A percentile compares a stretch with the other conserved stretches of the same genome.
Evolutionary conservation across 768 basidiomycete species (phyloP).

Genomic region (Rhizopogon vinicolor): DNA sequence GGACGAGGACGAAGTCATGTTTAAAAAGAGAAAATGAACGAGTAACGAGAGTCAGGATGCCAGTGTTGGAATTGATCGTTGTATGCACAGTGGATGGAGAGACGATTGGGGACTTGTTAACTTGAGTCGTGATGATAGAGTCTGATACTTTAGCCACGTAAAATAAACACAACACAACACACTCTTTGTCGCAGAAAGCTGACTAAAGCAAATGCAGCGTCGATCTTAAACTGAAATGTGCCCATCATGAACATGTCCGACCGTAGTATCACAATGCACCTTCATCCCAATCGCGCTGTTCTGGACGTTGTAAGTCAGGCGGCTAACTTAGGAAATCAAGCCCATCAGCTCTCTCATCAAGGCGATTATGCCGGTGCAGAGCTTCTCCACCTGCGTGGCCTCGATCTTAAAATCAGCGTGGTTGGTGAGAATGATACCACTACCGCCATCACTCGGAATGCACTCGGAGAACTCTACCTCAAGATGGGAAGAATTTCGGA

Average conservation of each 20-base stretch:
- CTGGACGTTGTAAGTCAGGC: conserved; percentile 4
- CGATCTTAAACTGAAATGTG: too few relatives aligned
- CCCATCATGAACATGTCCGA: too few relatives aligned
- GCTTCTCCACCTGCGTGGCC: conserved; percentile 23
- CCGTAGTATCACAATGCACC: too few relatives aligned
- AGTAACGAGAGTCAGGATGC: conserved; percentile 25
- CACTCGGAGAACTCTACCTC: conserved; percentile 33
- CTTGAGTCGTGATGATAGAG: conserved; percentile 14
- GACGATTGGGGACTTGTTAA: conserved; percentile 19
- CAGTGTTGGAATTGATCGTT: conserved; percentile 26
- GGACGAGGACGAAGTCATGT: conserved; percentile 74
- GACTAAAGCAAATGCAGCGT: not conserved
- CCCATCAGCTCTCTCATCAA: conserved; percentile 8
- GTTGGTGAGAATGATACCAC: conserved; percentile 18
- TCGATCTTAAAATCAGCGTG: conserved; percentile 22
- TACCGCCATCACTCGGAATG: conserved; percentile 30
- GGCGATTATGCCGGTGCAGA: conserved; percentile 27
- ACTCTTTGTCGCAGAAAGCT: conserved; percentile 8
- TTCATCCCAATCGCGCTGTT: too few relatives aligned
- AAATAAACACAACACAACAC: conserved; percentile 21
- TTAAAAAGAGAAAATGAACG: conserved; percentile 26
- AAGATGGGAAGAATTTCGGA: conserved; percentile 29
- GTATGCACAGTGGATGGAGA: conserved; percentile 23
- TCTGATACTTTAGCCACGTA: conserved; percentile 5
- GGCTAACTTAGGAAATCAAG: conserved; percentile 17